These are phyloP conservation scores for Ceriops decandra DNA, from an alignment of 345 rosid genomes.

Conservation along the genomic window DNA sequence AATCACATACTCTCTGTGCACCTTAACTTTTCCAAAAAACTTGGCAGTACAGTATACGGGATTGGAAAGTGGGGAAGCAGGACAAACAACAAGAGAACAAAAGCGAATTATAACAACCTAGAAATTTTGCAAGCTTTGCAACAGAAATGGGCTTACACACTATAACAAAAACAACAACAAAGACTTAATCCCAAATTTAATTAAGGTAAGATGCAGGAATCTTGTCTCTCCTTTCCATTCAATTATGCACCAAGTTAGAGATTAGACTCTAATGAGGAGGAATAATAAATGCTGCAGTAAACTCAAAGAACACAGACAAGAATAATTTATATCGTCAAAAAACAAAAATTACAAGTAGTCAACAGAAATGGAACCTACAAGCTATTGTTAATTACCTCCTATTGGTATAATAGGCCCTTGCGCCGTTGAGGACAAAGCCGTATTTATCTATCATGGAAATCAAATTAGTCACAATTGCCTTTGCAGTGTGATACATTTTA, in stretches of 20 bases:
- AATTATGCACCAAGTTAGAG: too few species aligned
- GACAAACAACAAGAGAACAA: not conserved
- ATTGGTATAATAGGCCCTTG: constrained; percentile 77
- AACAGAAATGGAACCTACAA: not conserved
- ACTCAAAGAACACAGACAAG: not conserved
- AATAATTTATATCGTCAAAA: not conserved
- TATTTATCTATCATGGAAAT: constrained; percentile 57
- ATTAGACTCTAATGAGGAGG: too few species aligned
- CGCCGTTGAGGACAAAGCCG: constrained; percentile 77
- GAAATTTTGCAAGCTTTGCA: not conserved
- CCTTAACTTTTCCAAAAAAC: too few species aligned
- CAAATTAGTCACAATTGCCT: constrained; percentile 65
- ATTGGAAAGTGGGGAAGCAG: not conserved
- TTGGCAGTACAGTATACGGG: not conserved
- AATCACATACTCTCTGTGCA: too few species aligned
- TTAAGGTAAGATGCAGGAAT: too few species aligned
- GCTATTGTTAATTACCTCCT: constrained; percentile 47
- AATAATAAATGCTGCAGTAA: too few species aligned
- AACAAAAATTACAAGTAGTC: not conserved
- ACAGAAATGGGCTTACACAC: too few species aligned
- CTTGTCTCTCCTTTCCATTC: too few species aligned
- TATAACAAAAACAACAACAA: too few species aligned
- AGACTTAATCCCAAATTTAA: too few species aligned
- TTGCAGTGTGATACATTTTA: constrained; percentile 76
- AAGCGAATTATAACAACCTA: not conserved